Base-by-base conservation (phyloP, 768 basidiomycete genomes). In the Tephrocybe sp. region DNA sequence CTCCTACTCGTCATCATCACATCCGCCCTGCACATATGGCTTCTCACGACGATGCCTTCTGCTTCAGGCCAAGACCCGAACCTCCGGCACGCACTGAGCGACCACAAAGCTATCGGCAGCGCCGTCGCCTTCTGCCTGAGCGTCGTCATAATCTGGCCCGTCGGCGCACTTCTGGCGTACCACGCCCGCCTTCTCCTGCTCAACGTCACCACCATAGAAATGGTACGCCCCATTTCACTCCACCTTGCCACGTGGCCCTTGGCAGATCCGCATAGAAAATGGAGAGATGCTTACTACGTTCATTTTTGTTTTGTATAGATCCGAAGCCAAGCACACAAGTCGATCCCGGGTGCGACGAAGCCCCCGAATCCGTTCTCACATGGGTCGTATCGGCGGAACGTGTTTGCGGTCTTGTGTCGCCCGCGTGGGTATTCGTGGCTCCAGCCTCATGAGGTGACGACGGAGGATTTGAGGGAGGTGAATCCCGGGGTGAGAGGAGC, bases 151-250 rank as follows among this genome's bases (percentile, higher is more conserved):
- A 78, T 95, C 26, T 92, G 90, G 84, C 92, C 93, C 5, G 84
- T 97, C 1, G 74, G 72, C 4, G 89, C 92, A 20, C 71, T 98
- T 53, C 64, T 95, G 49, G 72, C 70, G 11, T 98, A 96, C 70
- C 94, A 98, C 72, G 68, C 91, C 65, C 78, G 94, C 87, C 76
- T 98, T 42, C 69, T 96, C 47, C 65, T 93, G 30, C 73, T 93
- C 55, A 95, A 96, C 66, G 77, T 92, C 32, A 97, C 95, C 8
- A 98, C 94, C n/a, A 93, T 98, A 54, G 95, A 98, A 72, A 92
- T 93, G 79, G 88, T 89, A 65, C 67, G 82, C 63, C n/a, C n/a
- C n/a, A n/a, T n/a, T n/a, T n/a, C n/a, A n/a, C n/a, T n/a, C n/a
- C n/a, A n/a, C n/a, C 7, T 26, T 26, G 4, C 26, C 7, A 4